phyloP scores from a whole-genome alignment of 768 basidiomycete species.

The Trametes meyenii region DNA sequence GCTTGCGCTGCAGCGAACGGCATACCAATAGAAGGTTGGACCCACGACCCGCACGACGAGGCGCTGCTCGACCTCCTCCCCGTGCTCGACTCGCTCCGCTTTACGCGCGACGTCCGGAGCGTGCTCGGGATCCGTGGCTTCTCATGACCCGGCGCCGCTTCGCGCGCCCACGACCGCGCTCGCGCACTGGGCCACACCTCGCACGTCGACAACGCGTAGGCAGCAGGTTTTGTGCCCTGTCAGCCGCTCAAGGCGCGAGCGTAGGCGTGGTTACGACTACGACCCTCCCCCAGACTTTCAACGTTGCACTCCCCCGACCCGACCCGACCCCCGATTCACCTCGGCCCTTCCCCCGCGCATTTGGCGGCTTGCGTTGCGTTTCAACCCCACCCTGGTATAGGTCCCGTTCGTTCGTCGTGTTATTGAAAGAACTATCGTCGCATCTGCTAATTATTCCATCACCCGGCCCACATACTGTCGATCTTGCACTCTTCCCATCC shows the following conservation, averaged over 20 bases:
- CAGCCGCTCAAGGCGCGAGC: not conserved
- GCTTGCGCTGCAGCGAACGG: constrained; percentile 74
- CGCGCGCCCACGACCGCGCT: too few relatives aligned
- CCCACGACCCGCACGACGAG: constrained; percentile 94
- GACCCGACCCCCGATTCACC: too few relatives aligned
- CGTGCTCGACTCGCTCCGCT: constrained; percentile 92
- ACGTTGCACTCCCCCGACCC: too few relatives aligned
- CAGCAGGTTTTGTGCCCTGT: not conserved
- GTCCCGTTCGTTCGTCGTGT: constrained; percentile 17
- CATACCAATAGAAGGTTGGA: constrained; percentile 99
- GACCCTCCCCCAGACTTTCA: not conserved
- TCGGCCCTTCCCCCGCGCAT: too few relatives aligned
- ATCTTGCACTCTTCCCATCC: constrained; percentile 4
- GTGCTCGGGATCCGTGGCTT: constrained; percentile 78
- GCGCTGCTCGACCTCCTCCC: constrained; percentile 94
- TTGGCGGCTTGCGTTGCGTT: not conserved
- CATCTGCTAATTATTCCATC: constrained; percentile 24
- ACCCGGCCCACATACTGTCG: constrained; percentile 4
- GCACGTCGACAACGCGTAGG: not conserved
- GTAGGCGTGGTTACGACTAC: not conserved
- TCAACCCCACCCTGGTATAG: not conserved
- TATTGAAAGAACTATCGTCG: constrained; percentile 25
- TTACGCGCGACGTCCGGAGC: constrained; percentile 92
- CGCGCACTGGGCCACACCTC: too few relatives aligned
- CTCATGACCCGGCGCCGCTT: constrained; percentile 45